Evolutionary conservation across 108 stramenopile genomes (phyloP).

Genomic region (Skeletonema tropicum): DNA sequence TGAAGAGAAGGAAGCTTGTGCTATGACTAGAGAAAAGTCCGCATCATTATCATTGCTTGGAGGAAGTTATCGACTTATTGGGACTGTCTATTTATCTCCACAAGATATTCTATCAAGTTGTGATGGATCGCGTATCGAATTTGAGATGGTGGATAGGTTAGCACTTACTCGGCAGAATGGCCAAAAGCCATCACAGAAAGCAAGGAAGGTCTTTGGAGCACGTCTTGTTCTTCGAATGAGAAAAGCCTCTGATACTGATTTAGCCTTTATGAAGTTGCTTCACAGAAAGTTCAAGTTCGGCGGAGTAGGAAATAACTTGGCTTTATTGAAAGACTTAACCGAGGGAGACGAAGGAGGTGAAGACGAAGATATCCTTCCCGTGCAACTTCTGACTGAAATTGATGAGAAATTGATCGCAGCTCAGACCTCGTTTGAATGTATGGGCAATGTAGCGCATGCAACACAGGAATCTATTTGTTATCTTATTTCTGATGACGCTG

Average conservation of each 20-base stretch:
- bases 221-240: conserved; percentile 67
- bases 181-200: neutral
- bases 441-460: conserved; percentile 35
- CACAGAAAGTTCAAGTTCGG: neutral
- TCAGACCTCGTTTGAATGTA: conserved; percentile 34
- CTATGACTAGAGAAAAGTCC: conserved; percentile 9
- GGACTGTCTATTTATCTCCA: conserved; percentile 49
- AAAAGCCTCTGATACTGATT: conserved; percentile 59
- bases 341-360: conserved; percentile 1
- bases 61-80: conserved; percentile 43
- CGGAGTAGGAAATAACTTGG: conserved; percentile 13
- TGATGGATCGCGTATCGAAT: conserved; percentile 61
- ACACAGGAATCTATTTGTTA: conserved; percentile 36
- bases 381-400: conserved; percentile 56
- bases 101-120: conserved; percentile 55
- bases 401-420: conserved; percentile 55
- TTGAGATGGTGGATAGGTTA: conserved; percentile 49
- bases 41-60: neutral
- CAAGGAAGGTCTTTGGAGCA: conserved; percentile 20
- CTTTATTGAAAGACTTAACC: conserved; percentile 1
- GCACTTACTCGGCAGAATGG: conserved; percentile 5
- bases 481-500: conserved; percentile 22
- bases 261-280: conserved; percentile 42
- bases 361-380: conserved; percentile 17
- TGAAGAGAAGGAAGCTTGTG: conserved; percentile 32